Evolutionary conservation across 306 rosid species (phyloP).

Genomic region (Trichosanthes cucumerina): DNA sequence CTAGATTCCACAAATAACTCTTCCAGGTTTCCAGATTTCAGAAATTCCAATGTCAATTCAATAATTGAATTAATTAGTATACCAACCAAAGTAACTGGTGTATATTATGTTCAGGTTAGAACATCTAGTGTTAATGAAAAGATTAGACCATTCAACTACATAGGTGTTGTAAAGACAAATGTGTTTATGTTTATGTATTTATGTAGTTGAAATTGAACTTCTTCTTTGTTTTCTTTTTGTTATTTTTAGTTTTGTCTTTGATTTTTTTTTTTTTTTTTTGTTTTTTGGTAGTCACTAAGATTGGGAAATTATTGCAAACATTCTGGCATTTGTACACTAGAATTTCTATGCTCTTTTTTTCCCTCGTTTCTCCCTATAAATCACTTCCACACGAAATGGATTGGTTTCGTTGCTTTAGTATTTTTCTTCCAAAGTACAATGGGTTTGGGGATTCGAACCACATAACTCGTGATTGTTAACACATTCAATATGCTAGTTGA

Average conservation of each 20-base stretch:
- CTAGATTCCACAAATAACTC: constrained; percentile 63
- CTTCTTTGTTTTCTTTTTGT: background rate
- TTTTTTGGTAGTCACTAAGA: background rate
- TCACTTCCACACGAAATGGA: background rate
- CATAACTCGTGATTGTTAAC: too few relatives aligned
- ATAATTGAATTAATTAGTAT: constrained; percentile 81
- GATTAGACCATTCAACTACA: background rate
- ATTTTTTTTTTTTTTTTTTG: background rate
- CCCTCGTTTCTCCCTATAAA: background rate
- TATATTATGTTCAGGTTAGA: constrained; percentile 95
- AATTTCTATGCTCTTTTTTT: background rate
- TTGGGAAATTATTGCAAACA: background rate
- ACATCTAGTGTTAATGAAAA: constrained; percentile 10
- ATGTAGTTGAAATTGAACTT: background rate
- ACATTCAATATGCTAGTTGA: too few relatives aligned
- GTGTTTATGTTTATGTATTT: background rate
- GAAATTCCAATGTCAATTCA: constrained; percentile 70
- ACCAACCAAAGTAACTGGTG: constrained; percentile 87
- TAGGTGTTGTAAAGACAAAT: background rate
- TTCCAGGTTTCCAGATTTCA: constrained; percentile 73
- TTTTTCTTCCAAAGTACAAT: too few relatives aligned
- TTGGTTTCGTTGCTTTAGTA: too few relatives aligned
- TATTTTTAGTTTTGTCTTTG: too few relatives aligned
- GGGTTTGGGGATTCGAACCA: too few relatives aligned
- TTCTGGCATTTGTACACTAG: background rate